A percentile compares a stretch with the other conserved stretches of the same genome.
Evolutionary conservation across 2,329 filamentous ascomycete species (phyloP).

Genomic region (Phoma sp.): DNA sequence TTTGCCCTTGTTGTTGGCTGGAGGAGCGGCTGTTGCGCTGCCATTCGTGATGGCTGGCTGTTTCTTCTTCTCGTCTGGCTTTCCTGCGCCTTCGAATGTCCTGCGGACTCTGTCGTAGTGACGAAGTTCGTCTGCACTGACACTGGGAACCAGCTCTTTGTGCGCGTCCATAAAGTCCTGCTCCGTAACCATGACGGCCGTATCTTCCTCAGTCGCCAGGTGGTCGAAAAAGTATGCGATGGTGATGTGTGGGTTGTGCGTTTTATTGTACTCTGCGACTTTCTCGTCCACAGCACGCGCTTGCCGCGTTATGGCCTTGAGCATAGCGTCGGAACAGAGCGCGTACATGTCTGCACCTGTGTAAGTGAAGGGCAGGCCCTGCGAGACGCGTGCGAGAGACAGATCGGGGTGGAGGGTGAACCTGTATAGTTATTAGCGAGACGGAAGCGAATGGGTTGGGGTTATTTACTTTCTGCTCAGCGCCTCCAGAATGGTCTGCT

Average conservation of each 20-base stretch:
- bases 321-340: constrained; percentile 96
- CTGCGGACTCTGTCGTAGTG: constrained; percentile 88
- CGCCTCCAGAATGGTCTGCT: constrained; percentile 91
- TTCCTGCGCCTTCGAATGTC: constrained; percentile 75
- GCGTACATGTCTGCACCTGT: constrained; percentile 98
- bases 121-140: constrained; percentile 87
- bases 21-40: neutral
- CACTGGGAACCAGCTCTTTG: constrained; percentile 86
- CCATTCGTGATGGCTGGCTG: neutral
- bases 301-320: constrained; percentile 94
- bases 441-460: neutral
- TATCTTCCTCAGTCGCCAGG: constrained; percentile 79
- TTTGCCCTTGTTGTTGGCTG: constrained; percentile 30
- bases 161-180: constrained; percentile 85
- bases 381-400: constrained; percentile 76
- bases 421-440: constrained; percentile 53
- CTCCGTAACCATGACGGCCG: constrained; percentile 86
- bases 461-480: constrained; percentile 84
- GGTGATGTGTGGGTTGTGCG: constrained; percentile 62
- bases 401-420: constrained; percentile 84
- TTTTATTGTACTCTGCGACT: constrained; percentile 71
- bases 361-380: constrained; percentile 88
- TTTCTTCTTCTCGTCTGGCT: constrained; percentile 50
- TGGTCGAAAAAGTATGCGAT: constrained; percentile 98
- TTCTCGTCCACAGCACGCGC: constrained; percentile 83